These are phyloP conservation scores for Ceratocystis cacaofunesta DNA, from an alignment of 2,329 filamentous ascomycete species.

Conservation along the genomic window DNA sequence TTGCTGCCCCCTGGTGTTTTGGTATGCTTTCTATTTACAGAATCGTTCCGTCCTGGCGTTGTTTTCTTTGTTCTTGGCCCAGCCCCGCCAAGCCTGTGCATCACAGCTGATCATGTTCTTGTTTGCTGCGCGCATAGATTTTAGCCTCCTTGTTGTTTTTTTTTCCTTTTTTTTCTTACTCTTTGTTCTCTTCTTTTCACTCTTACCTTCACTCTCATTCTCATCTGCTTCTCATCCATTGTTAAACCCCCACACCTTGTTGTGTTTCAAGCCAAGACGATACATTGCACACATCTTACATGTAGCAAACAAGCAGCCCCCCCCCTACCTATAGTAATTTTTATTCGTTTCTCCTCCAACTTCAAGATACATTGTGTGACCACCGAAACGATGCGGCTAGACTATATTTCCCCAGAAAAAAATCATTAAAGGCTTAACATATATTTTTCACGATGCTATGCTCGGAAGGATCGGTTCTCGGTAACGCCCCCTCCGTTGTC, in stretches of 20 bases:
- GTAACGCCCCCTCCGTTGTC: neutral
- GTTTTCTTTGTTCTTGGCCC: neutral
- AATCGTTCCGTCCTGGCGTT: neutral
- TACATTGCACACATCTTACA: neutral
- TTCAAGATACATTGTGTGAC: neutral
- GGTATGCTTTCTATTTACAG: neutral
- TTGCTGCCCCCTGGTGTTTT: neutral
- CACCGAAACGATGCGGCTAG: neutral
- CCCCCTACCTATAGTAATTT: neutral
- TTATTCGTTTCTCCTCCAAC: neutral
- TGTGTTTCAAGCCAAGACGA: neutral
- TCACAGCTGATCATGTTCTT: slow-evolving; percentile 2
- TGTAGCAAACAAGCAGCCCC: neutral
- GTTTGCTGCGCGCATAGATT: neutral
- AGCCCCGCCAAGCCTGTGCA: slow-evolving; percentile 2
- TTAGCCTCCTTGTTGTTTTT: neutral
- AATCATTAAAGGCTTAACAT: neutral
- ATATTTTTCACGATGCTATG: slow-evolving; percentile 5
- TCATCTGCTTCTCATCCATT: neutral
- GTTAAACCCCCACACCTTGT: neutral
- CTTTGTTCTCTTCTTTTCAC: neutral
- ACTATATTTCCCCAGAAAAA: neutral
- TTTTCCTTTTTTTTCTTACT: neutral
- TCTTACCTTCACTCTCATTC: neutral
- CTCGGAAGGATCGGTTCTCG: slow-evolving; percentile 5